Percentiles rank a stretch among this genome's conserved stretches.
phyloP scores from a whole-genome alignment of 179 eudicot species.

The Beta corolliflora region DNA sequence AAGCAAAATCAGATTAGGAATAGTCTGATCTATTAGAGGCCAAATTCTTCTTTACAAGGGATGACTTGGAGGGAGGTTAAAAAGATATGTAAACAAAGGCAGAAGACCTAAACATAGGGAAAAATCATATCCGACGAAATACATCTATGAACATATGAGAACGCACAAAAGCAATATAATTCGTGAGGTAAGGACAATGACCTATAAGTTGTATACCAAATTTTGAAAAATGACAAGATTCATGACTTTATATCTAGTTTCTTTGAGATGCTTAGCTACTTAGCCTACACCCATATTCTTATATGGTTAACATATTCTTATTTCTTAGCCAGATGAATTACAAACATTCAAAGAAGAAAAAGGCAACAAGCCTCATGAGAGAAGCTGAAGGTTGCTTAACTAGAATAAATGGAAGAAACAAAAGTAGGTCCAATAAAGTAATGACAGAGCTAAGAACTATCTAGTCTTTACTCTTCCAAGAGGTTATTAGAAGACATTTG shows the following conservation, averaged over 20 bases:
- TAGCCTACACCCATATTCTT: not conserved
- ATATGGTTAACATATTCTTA: not conserved
- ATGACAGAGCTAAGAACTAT: not conserved
- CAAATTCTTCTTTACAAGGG: not conserved
- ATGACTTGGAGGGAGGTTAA: not conserved
- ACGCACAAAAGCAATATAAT: not conserved
- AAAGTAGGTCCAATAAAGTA: not conserved
- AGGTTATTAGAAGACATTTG: not conserved
- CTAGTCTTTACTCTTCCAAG: not conserved
- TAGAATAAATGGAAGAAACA: not conserved
- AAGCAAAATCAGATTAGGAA: slow-evolving; percentile 7
- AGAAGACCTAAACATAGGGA: not conserved
- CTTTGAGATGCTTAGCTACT: not conserved
- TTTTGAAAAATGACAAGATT: not conserved
- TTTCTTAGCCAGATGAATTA: not conserved
- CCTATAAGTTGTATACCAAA: not conserved
- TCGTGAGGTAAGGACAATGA: not conserved
- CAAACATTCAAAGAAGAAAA: not conserved
- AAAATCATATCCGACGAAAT: not conserved
- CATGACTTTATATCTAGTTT: not conserved
- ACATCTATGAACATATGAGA: not conserved
- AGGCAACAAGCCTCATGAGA: not conserved
- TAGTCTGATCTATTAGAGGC: not conserved
- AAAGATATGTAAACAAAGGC: not conserved
- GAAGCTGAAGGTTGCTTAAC: not conserved